Base-by-base conservation (phyloP, 805 yeast genomes). In the Candida manassasensis region DNA sequence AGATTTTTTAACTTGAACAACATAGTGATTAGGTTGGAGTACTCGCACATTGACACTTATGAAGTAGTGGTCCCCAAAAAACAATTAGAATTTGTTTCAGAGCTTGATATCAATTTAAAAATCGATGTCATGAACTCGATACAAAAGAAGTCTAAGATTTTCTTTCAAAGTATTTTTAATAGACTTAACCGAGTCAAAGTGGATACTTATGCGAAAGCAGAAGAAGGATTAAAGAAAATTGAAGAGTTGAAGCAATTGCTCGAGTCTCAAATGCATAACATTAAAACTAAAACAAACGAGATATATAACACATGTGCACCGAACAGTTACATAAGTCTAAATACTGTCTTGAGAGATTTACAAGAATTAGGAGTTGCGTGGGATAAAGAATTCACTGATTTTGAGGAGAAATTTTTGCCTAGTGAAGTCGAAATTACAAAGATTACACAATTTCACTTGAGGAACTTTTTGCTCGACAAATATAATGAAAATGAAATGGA, bases 341-440 rank as follows among this genome's bases (percentile, higher is more conserved):
- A 94, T 50, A 61, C 74, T 0, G 73, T 84, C 2, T 59, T 88
- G 18, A 66, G 90, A 47, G 73, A 73, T 22, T 67, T 90, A 12
- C 96, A 90, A 50, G 88, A 83, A 38, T 61, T 80, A 19, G 89
- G 95, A 3, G 88, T 86, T 15, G 74, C 69, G 27, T 93, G 97
- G 97, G 96, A 90, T 57, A 48, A 59, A 15, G 95, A 82, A 38
- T 88, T 93, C 49, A 71, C 77, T 24, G 83, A 77, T 6, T 90
- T 93, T 61, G 97, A 85, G 40, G 71, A 72, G 29, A 70, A 71
- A 14, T 93, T 74, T 52, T 71, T 90, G 40, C 97, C 97, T 1
- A 79, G 95, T 6, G 97, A 93, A 55, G 85, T 81, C 49, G 98
- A 93, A 69, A 84, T 93, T 45, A 80, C 95, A 4, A 71, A 86